Evolutionary conservation across 371 early-diverging fungal genomes (phyloP), one percentile per base, ranked within the genome.

Genomic region (Scutellospora calospora): DNA sequence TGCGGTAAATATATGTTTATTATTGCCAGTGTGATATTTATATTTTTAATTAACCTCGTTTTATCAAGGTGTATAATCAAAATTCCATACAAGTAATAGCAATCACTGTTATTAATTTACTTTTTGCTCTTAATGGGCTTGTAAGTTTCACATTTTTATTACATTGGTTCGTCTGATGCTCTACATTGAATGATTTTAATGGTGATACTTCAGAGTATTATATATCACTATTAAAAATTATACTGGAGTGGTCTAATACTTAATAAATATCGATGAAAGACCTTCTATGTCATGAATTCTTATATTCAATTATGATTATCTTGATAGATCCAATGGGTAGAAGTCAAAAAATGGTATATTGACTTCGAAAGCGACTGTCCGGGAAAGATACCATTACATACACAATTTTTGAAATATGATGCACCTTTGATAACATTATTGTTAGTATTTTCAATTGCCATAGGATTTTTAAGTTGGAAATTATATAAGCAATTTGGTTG

Each of bases 401-500:
- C 52, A 49, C 20, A 52, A 2, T 12, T 29, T 18, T 0, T 3
- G 20, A 12, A 9, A 31, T 72, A 72, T 16, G 77, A 77, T 49
- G 4, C 51, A n/a, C 77, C 77, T 54, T 77, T 77, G 31, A 6
- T 77, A 35, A n/a, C 16, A 20, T 22, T 29, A 9, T 27, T 63
- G 49, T 31, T 77, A 22, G n/a, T 49, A 63, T 77, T 77, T 33
- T 45, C 45, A 49, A 12, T 49, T 49, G 16, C 16, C 0, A 11
- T 76, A 18, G 45, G 33, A 35, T 57, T 31, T 25, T 60, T 76
- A 35, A 20, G 60, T 22, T 76, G 18, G 20, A 76, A 76, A 11
- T 86, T 96, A 60, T 97, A 96, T 84, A 90, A 90, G 63, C 94
- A 96, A 85, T 97, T 95, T 89, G 97, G 97, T 62, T 97, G 97